phyloP scores from a whole-genome alignment of 371 early-diverging fungal species.

The Syncephalastrum sp. region DNA sequence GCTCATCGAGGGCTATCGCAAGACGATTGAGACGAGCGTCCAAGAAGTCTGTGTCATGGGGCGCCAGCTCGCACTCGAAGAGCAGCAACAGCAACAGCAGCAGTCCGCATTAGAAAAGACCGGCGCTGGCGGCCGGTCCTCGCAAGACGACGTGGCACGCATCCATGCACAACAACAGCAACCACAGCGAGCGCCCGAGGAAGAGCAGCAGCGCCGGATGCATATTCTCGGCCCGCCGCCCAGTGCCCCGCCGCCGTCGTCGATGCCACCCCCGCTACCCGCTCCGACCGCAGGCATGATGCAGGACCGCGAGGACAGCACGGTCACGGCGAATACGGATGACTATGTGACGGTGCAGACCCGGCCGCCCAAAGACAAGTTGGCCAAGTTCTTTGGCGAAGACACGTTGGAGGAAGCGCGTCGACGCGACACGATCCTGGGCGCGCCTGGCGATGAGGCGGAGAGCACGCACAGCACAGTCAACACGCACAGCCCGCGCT shows the following conservation, averaged over 20 bases:
- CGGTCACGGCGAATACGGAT: not conserved
- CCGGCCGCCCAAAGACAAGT: constrained; percentile 39
- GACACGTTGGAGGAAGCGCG: constrained; percentile 43
- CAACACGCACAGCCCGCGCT: too few relatives aligned
- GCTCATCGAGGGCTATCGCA: constrained; percentile 19
- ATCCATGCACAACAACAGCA: not conserved
- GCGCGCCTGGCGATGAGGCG: constrained; percentile 8
- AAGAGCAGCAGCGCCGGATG: constrained; percentile 6
- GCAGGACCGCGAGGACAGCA: constrained; percentile 7
- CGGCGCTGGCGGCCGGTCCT: constrained; percentile 19
- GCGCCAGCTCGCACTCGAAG: constrained; percentile 15
- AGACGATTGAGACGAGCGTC: constrained; percentile 16
- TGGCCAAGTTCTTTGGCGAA: constrained; percentile 71
- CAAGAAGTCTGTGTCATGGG: constrained; percentile 19
- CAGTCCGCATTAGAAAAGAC: not conserved
- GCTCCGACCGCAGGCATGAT: not conserved
- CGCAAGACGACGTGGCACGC: constrained; percentile 7
- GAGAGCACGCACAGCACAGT: too few relatives aligned
- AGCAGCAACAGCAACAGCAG: not conserved
- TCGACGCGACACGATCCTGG: constrained; percentile 30
- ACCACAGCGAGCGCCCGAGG: too few relatives aligned
- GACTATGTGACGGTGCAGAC: constrained; percentile 1
- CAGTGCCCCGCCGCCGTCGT: not conserved
- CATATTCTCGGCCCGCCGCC: not conserved
- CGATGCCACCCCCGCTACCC: not conserved